Base-by-base conservation (phyloP, 768 basidiomycete species). In the Russula dissimulans region DNA sequence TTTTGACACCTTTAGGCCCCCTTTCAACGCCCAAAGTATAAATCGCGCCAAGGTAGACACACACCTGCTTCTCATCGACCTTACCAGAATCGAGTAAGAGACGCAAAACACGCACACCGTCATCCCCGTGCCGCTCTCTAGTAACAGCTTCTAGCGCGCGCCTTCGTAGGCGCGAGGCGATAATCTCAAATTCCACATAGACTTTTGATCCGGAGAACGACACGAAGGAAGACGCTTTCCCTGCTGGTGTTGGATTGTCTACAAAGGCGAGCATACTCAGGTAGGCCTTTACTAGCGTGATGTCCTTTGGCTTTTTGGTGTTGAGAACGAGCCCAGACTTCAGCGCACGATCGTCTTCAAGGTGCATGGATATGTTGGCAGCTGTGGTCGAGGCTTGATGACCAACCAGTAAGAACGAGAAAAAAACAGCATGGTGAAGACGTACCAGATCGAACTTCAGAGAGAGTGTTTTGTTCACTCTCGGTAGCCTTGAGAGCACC, bases 31-130 rank as follows among this genome's bases (percentile, higher is more conserved):
- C 46, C 46, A 31, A 26, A 49, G 46, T 26, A 17, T 43, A 58
- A 38, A 26, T 10, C 39, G 18, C 59, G 39, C 46, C 39, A 36
- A 42, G 38, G 10, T 47, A 15, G 42, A 17, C n/a, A 65, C 57
- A 90, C 56, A 91, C 95, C 73, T 93, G 91, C 70, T 95, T 93
- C 73, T 97, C 95, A 64, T 94, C 91, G 79, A 94, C 86, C 72
- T 97, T 97, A 6, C 91, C 93, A 5, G 84, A 85, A 59, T 87
- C 84, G 56, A 90, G 69, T 38, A 97, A 72, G 26, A 95, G 74
- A 48, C 87, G 80, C 56, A 97, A 71, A 47, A 97, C 86, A 56
- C 95, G 79, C 5, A 95, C 85, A 29, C 88, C 93, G 43, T 87
- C 85, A 15, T 83, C 77, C 6, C 94, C 94, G 67, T 93, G 86